Evolutionary conservation across 192 early-diverging fungal species (phyloP), one percentile per base, ranked within the genome.

Genomic region (Tieghemiomyces parasiticus): DNA sequence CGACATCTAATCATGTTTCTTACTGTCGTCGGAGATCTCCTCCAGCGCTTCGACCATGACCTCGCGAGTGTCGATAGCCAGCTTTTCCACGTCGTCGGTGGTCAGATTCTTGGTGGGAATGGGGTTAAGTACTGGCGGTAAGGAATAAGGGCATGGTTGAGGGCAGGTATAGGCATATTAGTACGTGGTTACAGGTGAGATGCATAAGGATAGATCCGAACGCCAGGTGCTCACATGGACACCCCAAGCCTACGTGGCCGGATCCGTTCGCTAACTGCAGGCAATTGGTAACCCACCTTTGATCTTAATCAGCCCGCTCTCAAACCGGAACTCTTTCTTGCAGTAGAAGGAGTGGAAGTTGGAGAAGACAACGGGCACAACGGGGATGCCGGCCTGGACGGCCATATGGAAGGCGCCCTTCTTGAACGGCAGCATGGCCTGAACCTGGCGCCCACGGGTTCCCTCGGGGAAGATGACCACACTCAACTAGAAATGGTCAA

Each of bases 351-450:
- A 42, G 24, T 63, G 48, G 14, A 80, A 82, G 45, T 84, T 85
- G n/a, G 84, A 81, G 42, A 87, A 74, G 10, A 94, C 89, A 54
- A 97, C 72, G 16, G 92, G 92, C 22, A 95, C 78, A 62, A 97
- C 83, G 20, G 94, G 94, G 0, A 89, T 80, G 22, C 74, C 73
- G 0, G 86, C 81, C 68, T 89, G 89, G 58, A 88, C 84, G 13
- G 94, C 92, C 63, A 94, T 67, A 49, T 95, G 89, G 72, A 97
- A 97, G 9, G 90, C 94, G 13, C 94, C 94, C 77, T 94, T 97
- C 71, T 97, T 97, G 71, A 97, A 95, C 8, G 88, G 89, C 45
- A 94, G 71, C 52, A 97, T 58, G 49, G 84, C 61, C 35, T 81
- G 78, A 31, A 79, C 75, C n/a, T 69, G 67, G 60, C 79, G 83